These are phyloP conservation scores for Dactylonectria macrodidyma DNA, from an alignment of 2,329 filamentous ascomycete genomes.

Conservation along the genomic window DNA sequence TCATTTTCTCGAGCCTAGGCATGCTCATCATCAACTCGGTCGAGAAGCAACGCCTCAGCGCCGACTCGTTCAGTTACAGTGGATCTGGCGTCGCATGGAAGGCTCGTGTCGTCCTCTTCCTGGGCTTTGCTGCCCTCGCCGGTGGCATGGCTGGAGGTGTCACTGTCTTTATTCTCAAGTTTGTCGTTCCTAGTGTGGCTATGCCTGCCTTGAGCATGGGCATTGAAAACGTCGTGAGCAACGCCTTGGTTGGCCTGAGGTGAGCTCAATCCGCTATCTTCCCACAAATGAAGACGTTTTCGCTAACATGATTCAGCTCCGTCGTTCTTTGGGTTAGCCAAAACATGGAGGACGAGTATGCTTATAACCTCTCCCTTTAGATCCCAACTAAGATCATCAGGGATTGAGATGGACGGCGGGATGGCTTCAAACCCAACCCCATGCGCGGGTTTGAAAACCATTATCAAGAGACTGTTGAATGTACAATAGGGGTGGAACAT, in stretches of 20 bases:
- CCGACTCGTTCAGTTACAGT: constrained; percentile 74
- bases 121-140: constrained; percentile 76
- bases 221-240: constrained; percentile 76
- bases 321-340: constrained; percentile 79
- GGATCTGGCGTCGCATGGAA: constrained; percentile 78
- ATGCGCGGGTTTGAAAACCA: constrained; percentile 19
- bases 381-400: constrained; percentile 3
- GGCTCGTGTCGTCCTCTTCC: constrained; percentile 76
- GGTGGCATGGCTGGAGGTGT: constrained; percentile 79
- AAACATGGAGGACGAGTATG: constrained; percentile 82
- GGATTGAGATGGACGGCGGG: constrained; percentile 17
- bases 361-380: constrained; percentile 76
- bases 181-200: constrained; percentile 68
- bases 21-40: constrained; percentile 82
- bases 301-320: constrained; percentile 60
- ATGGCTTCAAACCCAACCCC: constrained; percentile 8
- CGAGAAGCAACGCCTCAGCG: constrained; percentile 75
- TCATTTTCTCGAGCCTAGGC: constrained; percentile 76
- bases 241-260: constrained; percentile 74
- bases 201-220: constrained; percentile 77
- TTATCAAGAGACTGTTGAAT: constrained; percentile 5
- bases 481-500: constrained; percentile 37
- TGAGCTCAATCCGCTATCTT: constrained; percentile 50
- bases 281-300: neutral
- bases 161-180: constrained; percentile 78